Percentiles rank a stretch among this genome's conserved stretches.
phyloP scores from a whole-genome alignment of 2,329 filamentous ascomycete genomes.

The Chalaropsis thielavioides region DNA sequence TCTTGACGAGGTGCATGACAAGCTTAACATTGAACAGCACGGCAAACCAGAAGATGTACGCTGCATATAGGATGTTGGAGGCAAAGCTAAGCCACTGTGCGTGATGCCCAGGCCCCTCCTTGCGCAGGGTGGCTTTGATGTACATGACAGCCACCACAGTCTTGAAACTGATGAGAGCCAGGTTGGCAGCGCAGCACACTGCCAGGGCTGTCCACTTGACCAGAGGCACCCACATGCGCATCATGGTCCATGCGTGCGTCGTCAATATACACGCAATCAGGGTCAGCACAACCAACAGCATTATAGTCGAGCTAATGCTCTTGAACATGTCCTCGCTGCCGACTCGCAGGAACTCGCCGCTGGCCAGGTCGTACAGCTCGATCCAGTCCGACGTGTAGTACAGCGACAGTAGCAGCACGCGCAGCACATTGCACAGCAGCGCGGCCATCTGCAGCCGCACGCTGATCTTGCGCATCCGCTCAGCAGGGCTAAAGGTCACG shows the following conservation, averaged over 20 bases:
- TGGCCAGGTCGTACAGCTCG: conserved; percentile 46
- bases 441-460: conserved; percentile 51
- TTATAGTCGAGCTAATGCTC: conserved; percentile 29
- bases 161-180: conserved; percentile 22
- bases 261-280: conserved; percentile 34
- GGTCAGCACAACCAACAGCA: conserved; percentile 32
- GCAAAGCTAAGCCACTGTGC: conserved; percentile 26
- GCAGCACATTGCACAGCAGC: conserved; percentile 45
- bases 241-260: conserved; percentile 39
- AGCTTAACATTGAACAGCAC: conserved; percentile 40
- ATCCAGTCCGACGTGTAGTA: conserved; percentile 48
- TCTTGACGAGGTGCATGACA: conserved; percentile 33
- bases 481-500: conserved; percentile 48
- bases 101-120: background rate
- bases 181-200: conserved; percentile 22
- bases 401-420: conserved; percentile 40
- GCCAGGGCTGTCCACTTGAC: conserved; percentile 24
- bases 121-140: conserved; percentile 21
- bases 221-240: conserved; percentile 32
- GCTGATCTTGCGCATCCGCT: conserved; percentile 49
- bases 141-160: conserved; percentile 20
- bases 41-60: conserved; percentile 39
- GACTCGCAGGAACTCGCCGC: conserved; percentile 39
- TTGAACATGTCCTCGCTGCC: conserved; percentile 25
- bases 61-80: conserved; percentile 28